Evolutionary conservation across 331 rosid species (phyloP).

Genomic region (Malus hybrid): DNA sequence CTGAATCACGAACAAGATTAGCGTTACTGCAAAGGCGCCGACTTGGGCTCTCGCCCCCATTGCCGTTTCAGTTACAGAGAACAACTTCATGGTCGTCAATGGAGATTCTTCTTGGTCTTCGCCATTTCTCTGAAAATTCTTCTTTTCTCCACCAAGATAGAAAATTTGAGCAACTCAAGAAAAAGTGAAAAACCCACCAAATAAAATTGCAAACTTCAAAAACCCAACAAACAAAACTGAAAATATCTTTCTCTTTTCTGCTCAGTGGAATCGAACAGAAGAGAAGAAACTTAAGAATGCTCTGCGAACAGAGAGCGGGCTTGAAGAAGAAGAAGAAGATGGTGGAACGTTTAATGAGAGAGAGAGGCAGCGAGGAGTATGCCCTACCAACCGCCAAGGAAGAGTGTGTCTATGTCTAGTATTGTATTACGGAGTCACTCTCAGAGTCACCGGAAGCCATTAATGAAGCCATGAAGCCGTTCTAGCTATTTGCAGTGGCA

Average conservation of each 20-base stretch:
- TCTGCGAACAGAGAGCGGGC: constrained; percentile 6
- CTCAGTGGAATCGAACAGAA: not conserved
- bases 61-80: constrained; percentile 14
- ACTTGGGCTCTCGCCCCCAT: constrained; percentile 33
- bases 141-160: not conserved
- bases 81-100: constrained; percentile 13
- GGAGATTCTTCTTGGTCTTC: constrained; percentile 19
- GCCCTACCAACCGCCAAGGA: constrained; percentile 24
- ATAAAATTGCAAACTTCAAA: not conserved
- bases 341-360: constrained; percentile 21
- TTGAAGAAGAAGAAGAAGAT: constrained; percentile 4
- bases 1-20: constrained; percentile 35
- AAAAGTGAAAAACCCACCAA: not conserved
- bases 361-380: not conserved
- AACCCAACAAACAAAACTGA: not conserved
- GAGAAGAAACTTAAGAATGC: not conserved
- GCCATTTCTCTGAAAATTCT: not conserved
- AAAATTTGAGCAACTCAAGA: not conserved
- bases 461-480: constrained; percentile 16
- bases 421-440: not conserved
- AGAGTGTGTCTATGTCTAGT: not conserved
- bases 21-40: constrained; percentile 13
- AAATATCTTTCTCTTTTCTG: constrained; percentile 12
- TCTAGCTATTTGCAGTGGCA: not conserved
- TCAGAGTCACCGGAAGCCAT: constrained; percentile 41